Evolutionary conservation across 2,329 filamentous ascomycete species (phyloP).

Genomic region (Trichophyton equinum): DNA sequence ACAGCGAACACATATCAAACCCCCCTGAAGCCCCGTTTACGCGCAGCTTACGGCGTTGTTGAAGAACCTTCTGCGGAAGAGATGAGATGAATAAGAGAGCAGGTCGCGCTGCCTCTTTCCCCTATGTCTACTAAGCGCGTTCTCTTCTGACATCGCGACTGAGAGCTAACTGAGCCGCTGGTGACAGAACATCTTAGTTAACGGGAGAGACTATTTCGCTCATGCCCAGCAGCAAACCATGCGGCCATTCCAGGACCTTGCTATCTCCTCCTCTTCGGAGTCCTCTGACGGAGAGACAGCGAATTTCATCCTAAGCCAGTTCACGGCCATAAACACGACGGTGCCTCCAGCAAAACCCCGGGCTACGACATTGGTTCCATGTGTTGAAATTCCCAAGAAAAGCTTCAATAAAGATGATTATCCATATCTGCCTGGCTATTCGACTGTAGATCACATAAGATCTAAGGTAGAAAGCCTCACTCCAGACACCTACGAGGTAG

Average conservation of each 20-base stretch:
- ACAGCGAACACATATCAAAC: neutral
- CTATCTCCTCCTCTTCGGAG: neutral
- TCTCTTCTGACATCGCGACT: neutral
- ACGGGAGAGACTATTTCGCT: neutral
- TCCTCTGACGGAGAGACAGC: neutral
- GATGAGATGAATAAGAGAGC: neutral
- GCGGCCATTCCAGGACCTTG: neutral
- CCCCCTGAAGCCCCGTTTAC: neutral
- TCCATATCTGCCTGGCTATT: slow-evolving; percentile 11
- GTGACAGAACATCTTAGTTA: neutral
- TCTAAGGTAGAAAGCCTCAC: slow-evolving; percentile 2
- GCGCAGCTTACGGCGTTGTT: neutral
- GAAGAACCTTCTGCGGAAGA: neutral
- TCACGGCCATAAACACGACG: slow-evolving; percentile 7
- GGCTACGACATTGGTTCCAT: slow-evolving; percentile 8
- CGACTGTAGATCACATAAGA: slow-evolving; percentile 10
- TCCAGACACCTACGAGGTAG: slow-evolving; percentile 7
- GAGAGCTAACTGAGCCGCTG: neutral
- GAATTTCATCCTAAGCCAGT: slow-evolving; percentile 13
- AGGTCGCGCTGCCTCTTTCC: neutral
- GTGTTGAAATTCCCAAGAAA: slow-evolving; percentile 12
- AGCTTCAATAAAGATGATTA: slow-evolving; percentile 8
- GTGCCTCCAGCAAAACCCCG: neutral
- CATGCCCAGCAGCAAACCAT: neutral
- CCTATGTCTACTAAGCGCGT: neutral